Conservation (phyloP, 106 monocot species). For the Acorus gramineus region DNA sequence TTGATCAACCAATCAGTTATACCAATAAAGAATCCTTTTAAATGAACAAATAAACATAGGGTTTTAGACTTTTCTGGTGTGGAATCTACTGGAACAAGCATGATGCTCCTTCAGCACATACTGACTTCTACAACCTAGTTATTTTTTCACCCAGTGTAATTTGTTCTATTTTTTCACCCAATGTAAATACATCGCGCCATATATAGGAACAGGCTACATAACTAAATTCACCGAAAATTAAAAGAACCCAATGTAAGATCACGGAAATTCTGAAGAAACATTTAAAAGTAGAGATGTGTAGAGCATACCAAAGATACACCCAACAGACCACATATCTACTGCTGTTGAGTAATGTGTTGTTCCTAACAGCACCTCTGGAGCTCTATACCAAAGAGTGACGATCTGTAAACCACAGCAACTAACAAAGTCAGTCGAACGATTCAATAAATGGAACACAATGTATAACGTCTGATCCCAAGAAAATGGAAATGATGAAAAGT, state of each 20-base stretch:
- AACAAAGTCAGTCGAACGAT: not conserved
- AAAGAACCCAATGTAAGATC: too few species aligned
- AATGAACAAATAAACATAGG: too few species aligned
- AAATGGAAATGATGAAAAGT: not conserved
- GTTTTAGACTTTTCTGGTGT: too few species aligned
- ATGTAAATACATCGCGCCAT: too few species aligned
- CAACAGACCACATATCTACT: conserved; percentile 99
- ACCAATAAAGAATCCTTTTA: too few species aligned
- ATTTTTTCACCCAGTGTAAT: too few species aligned
- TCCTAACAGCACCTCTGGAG: conserved; percentile 90
- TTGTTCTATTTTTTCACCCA: too few species aligned
- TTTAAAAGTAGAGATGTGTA: not conserved
- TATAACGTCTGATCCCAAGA: not conserved
- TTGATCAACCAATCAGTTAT: too few species aligned
- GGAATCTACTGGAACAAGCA: too few species aligned
- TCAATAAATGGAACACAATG: not conserved
- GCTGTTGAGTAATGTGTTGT: conserved; percentile 80
- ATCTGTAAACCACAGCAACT: conserved; percentile 32
- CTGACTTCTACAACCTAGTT: too few species aligned
- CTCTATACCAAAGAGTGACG: conserved; percentile 99
- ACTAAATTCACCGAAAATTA: not conserved
- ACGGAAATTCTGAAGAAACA: too few species aligned
- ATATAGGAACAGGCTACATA: not conserved
- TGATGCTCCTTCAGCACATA: too few species aligned
- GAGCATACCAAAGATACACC: conserved; percentile 96